Percentiles rank a stretch among this genome's conserved stretches.
Conservation (phyloP, 2,329 filamentous ascomycete species). For the Capronia coronata region DNA sequence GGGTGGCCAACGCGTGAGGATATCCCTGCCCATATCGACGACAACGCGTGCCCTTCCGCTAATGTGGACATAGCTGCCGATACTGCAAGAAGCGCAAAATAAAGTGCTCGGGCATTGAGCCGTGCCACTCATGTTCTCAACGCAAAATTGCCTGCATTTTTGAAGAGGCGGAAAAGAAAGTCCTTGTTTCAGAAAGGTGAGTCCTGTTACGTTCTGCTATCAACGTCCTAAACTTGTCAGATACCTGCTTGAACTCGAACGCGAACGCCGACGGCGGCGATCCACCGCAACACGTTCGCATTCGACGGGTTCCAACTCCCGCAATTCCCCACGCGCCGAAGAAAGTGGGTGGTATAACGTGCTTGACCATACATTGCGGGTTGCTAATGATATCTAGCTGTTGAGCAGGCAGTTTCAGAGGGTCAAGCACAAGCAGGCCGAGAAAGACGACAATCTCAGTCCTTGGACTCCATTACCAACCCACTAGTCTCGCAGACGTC, state of each 20-base stretch:
- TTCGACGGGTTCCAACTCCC: too few relatives aligned
- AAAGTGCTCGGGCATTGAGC: conserved; percentile 40
- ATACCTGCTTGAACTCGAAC: not conserved
- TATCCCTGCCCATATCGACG: too few relatives aligned
- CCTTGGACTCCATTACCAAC: not conserved
- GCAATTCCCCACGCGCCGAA: too few relatives aligned
- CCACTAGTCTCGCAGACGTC: conserved; percentile 1
- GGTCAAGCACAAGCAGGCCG: too few relatives aligned
- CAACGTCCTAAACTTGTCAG: too few relatives aligned
- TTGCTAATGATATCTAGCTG: not conserved
- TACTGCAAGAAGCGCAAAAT: conserved; percentile 44
- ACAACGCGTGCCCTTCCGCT: too few relatives aligned
- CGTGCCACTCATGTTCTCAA: conserved; percentile 41
- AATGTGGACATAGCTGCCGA: conserved; percentile 33
- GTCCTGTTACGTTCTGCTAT: not conserved
- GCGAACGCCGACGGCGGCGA: too few relatives aligned
- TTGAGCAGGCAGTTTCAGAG: not conserved
- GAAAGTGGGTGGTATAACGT: too few relatives aligned
- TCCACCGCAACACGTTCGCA: too few relatives aligned
- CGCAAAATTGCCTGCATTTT: conserved; percentile 39
- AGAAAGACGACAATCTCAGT: not conserved
- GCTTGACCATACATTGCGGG: too few relatives aligned
- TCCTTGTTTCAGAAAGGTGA: conserved; percentile 27
- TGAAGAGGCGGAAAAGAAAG: conserved; percentile 44
- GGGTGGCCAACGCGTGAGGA: not conserved